Evolutionary conservation across 805 yeast genomes (phyloP), one percentile per base, ranked within the genome.

Genomic region (Zygosaccharomyces bailii): DNA sequence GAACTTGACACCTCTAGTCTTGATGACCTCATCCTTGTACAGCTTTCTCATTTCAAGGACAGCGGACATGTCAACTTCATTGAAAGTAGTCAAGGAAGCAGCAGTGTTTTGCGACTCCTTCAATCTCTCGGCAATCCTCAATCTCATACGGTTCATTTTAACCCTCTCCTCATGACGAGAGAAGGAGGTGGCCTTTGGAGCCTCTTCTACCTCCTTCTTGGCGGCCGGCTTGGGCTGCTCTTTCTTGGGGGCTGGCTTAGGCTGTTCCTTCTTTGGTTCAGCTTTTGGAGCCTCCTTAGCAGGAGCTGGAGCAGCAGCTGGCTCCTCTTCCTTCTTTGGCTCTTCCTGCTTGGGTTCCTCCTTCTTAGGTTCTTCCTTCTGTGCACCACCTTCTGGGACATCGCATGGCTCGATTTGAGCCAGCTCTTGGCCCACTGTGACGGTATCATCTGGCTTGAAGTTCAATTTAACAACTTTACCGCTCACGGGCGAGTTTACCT

Each of bases 41-140:
- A 86, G 74, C 71, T 91, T 91, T 75, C 99, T 84, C 89, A 93
- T 82, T 62, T 87, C 93, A 75, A 93, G 75, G 59, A 93, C 71
- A 51, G 84, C 80, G 42, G 93, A 75, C 98, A 91, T 93, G 72
- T 91, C 99, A 53, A 88, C 95, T 75, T 91, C 99, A 73, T 91
- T 91, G 80, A 91, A 91, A 40, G 99, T 91, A 45, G 99, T 91
- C 65, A 91, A 80, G 37, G 98, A 87, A 30, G 99, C 99, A 55
- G 98, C 95, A 45, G 98, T 90, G 78, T 93, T 93, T 74, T 91
- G 99, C 27, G 98, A 86, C 76, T 93, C 98, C 87, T 91, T 91
- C 66, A 91, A 84, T 74, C 99, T 87, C 76, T 91, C 98, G 49
- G 99, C 96, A 56, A 93, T 93, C 78, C 99, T 87, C 73, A 87